Conservation (phyloP, 495 filamentous ascomycete species). For the Pseudoneurospora amorphoporcata region DNA sequence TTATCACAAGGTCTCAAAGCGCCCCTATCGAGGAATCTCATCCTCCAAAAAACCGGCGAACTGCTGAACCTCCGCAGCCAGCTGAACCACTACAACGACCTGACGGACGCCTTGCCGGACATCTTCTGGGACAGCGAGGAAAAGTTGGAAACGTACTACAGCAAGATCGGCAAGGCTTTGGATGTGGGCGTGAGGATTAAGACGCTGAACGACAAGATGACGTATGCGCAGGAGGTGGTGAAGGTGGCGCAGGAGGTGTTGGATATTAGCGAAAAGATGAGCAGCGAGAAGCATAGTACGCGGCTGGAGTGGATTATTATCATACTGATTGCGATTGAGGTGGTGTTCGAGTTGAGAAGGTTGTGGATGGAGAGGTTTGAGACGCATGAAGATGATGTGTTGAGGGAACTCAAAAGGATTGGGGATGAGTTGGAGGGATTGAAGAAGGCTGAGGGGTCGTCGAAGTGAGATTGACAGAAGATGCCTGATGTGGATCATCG, state of each 20-base stretch:
- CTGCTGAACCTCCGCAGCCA: conserved; percentile 85
- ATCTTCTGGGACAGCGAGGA: conserved; percentile 96
- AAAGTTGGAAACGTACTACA: conserved; percentile 83
- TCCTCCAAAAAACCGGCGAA: conserved; percentile 88
- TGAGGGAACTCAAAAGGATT: conserved; percentile 13
- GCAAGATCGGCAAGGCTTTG: conserved; percentile 78
- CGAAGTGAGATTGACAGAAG: background rate
- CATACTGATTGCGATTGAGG: conserved; percentile 82
- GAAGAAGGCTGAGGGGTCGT: background rate
- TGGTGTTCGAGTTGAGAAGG: conserved; percentile 49
- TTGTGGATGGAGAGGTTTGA: conserved; percentile 35
- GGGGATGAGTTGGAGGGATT: conserved; percentile 2
- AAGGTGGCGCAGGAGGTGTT: conserved; percentile 85
- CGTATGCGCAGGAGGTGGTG: conserved; percentile 93
- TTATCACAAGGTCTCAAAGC: conserved; percentile 39
- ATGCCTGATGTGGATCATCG: background rate
- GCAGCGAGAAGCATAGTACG: conserved; percentile 82
- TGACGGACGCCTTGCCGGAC: conserved; percentile 91
- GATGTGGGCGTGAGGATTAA: conserved; percentile 92
- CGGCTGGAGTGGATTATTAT: conserved; percentile 97
- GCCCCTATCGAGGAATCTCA: conserved; percentile 26
- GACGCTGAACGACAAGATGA: conserved; percentile 90
- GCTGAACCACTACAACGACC: conserved; percentile 91
- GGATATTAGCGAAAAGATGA: conserved; percentile 75
- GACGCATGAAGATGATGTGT: conserved; percentile 15